Evolutionary conservation across 257 asterid species (phyloP), one percentile per base, ranked within the genome.

Genomic region (Solanum arcanum): DNA sequence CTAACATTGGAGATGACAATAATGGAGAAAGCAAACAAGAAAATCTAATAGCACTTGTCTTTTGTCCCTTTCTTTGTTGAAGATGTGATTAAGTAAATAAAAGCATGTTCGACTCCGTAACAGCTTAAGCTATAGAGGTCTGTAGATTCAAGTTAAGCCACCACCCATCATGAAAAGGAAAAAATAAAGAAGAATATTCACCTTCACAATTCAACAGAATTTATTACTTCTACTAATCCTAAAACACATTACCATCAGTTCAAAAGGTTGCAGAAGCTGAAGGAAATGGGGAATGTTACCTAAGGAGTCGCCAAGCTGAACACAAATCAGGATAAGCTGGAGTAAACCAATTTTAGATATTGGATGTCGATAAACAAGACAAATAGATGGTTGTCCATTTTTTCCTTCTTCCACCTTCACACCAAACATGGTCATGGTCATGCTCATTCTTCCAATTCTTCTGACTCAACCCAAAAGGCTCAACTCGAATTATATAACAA

Each of bases 311-410:
- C 96, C 98, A 95, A 89, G 94, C 90, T 31, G 98, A 93, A 68
- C 92, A 88, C 29, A 91, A 86, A 35, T 91, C 86, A 33, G 95
- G 94, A 93, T 94, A 91, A 20, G 86, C 68, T 10, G 98, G 88
- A 2, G 98, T 95, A 75, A 96, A 9, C 49, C 95, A 88, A 91
- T 93, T 75, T 92, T 93, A 3, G 98, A 88, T 9, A 95, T 77
- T 75, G 85, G 95, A 89, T 96, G 94, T 78, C 98, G 93, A 78
- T 92, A 93, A 74, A 94, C 88, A 47, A 98, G 99, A 23, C 98
- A 98, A 14, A 95, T 93, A 0, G 98, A 94, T 14, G 91, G 94
- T 83, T 89, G 74, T 87, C 99, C 98, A 16, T 91, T 92, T 84
- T 86, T 92, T 52, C 99, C 98, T 74, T 94, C 96, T 82, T 93